Evolutionary conservation across 2,329 filamentous ascomycete species (phyloP), one percentile per base, ranked within the genome.

Genomic region (Colletotrichum theobromicola): DNA sequence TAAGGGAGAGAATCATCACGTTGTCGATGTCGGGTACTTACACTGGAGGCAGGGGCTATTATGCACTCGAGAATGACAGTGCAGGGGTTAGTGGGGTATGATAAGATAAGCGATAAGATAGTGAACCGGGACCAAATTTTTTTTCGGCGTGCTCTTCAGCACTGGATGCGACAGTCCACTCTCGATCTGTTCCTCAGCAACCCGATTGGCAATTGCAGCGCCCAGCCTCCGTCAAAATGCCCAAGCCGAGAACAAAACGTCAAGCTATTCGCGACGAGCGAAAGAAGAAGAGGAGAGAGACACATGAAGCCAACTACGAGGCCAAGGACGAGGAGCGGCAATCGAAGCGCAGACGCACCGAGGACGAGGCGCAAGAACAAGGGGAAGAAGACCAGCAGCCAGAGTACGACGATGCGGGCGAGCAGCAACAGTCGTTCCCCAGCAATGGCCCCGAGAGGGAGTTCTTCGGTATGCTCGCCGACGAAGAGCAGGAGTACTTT

Each of bases 401-500:
- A 30, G 76, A 78, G 30, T 63, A 34, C 46, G 53, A 76, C 15
- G 50, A 80, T 37, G 77, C 77, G 60, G 77, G 79, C 42, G 76
- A 79, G 80, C 67, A 79, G 76, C 75, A 77, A 78, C 76, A 80
- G 81, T 46, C 81, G 79, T 4, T 84, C 21, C 63, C 62, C 32
- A 55, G 60, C 30, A 66, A 67, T 13, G 66, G 76, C 13, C 81
- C 84, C 12, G 94, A 95, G 74, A 91, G 88, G 78, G 92, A 94
- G 71, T 99, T 98, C 87, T 98, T 97, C 80, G 97, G 97, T 77
- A 93, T 98, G 88, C 92, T 99, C 30, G 94, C 95, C 79, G 93
- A 97, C 69, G 92, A 97, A 78, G 97, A 99, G 87, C 95, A 98
- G 82, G 96, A 98, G 83, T 98, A 98, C 84, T 99, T 98, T 84